phyloP scores from a whole-genome alignment of 257 asterid genomes.

The Nicotiana noctiflora region DNA sequence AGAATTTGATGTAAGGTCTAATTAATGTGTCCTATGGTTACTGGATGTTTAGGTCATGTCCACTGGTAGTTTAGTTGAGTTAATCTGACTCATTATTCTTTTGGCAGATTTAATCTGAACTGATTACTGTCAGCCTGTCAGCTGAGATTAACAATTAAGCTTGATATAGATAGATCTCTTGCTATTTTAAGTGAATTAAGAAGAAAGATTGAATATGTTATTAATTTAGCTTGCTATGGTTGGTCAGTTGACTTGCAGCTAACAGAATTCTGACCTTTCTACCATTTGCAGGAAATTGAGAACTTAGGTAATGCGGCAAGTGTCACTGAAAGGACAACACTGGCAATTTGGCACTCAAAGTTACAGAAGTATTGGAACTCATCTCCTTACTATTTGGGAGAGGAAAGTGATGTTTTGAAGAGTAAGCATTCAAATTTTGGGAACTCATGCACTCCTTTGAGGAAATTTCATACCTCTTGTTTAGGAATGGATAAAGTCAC shows the following conservation, averaged over 20 bases:
- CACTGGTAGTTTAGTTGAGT: background rate
- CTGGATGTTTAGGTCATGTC: background rate
- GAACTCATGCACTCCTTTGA: background rate
- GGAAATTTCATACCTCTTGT: background rate
- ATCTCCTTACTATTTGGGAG: conserved; percentile 52
- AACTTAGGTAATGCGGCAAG: conserved; percentile 37
- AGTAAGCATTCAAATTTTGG: conserved; percentile 25
- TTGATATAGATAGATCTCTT: background rate
- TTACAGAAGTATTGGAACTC: conserved; percentile 33
- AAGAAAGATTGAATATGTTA: background rate
- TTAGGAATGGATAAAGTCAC: background rate
- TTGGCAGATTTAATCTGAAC: background rate
- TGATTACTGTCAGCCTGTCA: background rate
- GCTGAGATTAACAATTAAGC: background rate
- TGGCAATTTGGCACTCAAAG: conserved; percentile 30
- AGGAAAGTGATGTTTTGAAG: conserved; percentile 20
- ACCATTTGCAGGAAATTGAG: conserved; percentile 37
- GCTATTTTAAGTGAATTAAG: background rate
- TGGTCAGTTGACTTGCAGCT: background rate
- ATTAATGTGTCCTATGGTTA: background rate
- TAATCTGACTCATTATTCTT: background rate
- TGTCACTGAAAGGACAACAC: conserved; percentile 14
- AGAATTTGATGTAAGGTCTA: background rate
- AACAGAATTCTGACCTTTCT: background rate
- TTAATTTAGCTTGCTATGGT: background rate